Percentiles rank a stretch among this genome's conserved stretches.
Conservation (phyloP, 129 eudicot genomes). For the Pittosporum tobira region DNA sequence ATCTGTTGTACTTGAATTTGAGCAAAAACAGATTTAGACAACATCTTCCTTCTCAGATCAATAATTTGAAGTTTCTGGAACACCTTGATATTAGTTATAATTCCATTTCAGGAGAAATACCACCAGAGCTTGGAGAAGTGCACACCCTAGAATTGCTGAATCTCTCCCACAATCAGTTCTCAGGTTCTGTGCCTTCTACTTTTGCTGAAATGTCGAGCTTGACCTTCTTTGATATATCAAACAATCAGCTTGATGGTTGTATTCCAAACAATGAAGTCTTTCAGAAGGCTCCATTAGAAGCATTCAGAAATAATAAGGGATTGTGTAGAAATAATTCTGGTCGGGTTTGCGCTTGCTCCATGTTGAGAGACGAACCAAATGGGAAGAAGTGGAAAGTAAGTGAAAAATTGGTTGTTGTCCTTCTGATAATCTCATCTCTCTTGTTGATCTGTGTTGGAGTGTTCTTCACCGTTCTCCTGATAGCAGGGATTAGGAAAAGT, state of each 20-base stretch:
- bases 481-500: too few species aligned
- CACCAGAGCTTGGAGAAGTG: slow-evolving; percentile 1
- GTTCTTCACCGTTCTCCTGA: neutral
- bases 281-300: neutral
- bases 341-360: too few species aligned
- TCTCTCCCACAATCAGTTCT: neutral
- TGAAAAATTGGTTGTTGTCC: too few species aligned
- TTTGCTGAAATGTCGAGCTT: neutral
- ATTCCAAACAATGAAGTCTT: slow-evolving; percentile 2
- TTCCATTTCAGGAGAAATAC: neutral
- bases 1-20: neutral
- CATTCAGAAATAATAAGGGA: too few species aligned
- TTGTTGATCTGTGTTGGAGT: neutral
- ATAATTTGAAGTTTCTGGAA: neutral
- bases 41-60: neutral
- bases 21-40: neutral
- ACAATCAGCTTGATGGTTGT: slow-evolving; percentile 6
- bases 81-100: slow-evolving; percentile 6
- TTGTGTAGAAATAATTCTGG: neutral
- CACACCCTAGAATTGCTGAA: neutral
- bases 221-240: slow-evolving; percentile 1
- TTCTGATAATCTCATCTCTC: neutral
- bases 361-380: too few species aligned
- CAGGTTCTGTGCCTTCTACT: neutral
- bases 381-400: too few species aligned